Conservation (phyloP, 371 early-diverging fungal species). For the Gilbertella persicaria region DNA sequence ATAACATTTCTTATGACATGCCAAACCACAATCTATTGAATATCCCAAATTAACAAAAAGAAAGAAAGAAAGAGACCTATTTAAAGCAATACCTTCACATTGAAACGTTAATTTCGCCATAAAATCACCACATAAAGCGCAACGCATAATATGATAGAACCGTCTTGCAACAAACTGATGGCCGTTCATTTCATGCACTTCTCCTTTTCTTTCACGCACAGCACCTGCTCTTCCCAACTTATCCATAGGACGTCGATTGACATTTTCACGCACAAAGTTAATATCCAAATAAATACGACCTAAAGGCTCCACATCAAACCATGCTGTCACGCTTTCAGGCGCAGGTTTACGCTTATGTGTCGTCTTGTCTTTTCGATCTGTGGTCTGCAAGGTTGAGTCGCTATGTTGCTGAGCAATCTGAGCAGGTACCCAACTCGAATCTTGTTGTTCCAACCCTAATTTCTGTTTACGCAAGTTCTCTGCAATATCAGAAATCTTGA, state of each 20-base stretch:
- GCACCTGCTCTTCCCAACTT: slow-evolving; percentile 84
- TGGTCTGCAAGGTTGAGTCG: slow-evolving; percentile 4
- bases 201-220: slow-evolving; percentile 80
- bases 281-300: slow-evolving; percentile 83
- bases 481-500: slow-evolving; percentile 77
- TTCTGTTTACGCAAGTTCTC: slow-evolving; percentile 72
- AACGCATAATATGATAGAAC: slow-evolving; percentile 91
- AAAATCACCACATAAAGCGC: slow-evolving; percentile 90
- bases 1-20: slow-evolving; percentile 93
- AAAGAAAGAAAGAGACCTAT: background rate
- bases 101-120: slow-evolving; percentile 84
- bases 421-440: slow-evolving; percentile 43
- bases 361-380: background rate
- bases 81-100: slow-evolving; percentile 71
- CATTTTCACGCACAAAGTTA: slow-evolving; percentile 59
- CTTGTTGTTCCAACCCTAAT: slow-evolving; percentile 48
- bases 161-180: slow-evolving; percentile 84
- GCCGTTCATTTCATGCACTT: slow-evolving; percentile 79
- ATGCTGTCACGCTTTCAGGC: slow-evolving; percentile 60
- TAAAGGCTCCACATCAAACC: slow-evolving; percentile 91
- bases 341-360: background rate
- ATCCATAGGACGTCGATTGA: slow-evolving; percentile 60
- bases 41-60: background rate
- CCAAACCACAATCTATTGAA: slow-evolving; percentile 83
- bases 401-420: slow-evolving; percentile 33